Evolutionary conservation across 73 alveolate genomes (phyloP).

Genomic region (Paramecium biaurelia): DNA sequence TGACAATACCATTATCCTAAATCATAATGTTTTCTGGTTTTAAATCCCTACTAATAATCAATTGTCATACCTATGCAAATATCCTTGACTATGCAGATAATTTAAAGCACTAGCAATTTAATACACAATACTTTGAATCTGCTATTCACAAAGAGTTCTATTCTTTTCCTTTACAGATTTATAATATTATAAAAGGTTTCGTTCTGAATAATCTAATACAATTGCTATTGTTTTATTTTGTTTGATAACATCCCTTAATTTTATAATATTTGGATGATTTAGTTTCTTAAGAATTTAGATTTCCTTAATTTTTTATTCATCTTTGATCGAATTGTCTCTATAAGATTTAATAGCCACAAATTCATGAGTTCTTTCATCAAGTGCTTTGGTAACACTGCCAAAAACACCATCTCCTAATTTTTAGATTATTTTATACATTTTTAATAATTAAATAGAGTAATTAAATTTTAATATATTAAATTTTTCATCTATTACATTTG

Average conservation of each 20-base stretch:
- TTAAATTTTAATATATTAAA: background rate
- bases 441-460: background rate
- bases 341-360: conserved; percentile 16
- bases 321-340: background rate
- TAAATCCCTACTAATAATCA: background rate
- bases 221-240: background rate
- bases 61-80: background rate
- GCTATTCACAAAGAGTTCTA: conserved; percentile 11
- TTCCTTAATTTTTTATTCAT: conserved; percentile 18
- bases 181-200: background rate
- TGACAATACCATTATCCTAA: conserved; percentile 22
- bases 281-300: background rate
- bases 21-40: conserved; percentile 48
- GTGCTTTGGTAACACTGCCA: conserved; percentile 21
- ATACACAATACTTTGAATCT: conserved; percentile 2
- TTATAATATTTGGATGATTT: conserved; percentile 39
- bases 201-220: conserved; percentile 21
- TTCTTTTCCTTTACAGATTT: conserved; percentile 4
- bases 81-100: conserved; percentile 40
- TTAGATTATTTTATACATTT: conserved; percentile 38
- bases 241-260: conserved; percentile 34
- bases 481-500: background rate
- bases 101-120: conserved; percentile 20
- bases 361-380: conserved; percentile 50
- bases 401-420: conserved; percentile 48